phyloP scores from a whole-genome alignment of 78 protist species.

The Protostelium mycophagum region DNA sequence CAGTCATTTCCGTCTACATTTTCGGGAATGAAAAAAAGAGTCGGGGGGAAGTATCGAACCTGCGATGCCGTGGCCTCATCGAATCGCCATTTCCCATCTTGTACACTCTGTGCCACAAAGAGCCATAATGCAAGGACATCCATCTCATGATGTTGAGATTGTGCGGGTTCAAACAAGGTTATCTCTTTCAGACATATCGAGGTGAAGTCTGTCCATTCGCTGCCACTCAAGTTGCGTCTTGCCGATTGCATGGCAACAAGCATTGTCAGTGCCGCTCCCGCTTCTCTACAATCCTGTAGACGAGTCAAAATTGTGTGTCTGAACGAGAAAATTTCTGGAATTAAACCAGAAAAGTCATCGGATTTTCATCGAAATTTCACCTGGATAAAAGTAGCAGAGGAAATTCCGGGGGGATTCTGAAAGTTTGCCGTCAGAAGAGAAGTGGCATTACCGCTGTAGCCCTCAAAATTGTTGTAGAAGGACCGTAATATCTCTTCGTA shows the following conservation, averaged over 20 bases:
- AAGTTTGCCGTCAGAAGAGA: background rate
- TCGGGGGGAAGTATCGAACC: too few relatives aligned
- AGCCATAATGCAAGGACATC: background rate
- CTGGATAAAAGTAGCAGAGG: background rate
- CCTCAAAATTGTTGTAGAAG: background rate
- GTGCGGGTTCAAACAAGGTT: background rate
- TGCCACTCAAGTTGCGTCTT: background rate
- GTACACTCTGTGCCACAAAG: background rate
- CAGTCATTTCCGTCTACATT: background rate
- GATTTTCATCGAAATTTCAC: background rate
- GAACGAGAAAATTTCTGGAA: too few relatives aligned
- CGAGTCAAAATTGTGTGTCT: too few relatives aligned
- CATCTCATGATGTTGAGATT: background rate
- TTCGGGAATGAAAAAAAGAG: too few relatives aligned
- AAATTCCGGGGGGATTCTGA: background rate
- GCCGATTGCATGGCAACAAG: background rate
- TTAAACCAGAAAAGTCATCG: background rate
- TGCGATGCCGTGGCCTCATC: background rate
- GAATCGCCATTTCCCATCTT: background rate
- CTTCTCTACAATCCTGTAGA: background rate
- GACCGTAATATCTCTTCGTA: background rate
- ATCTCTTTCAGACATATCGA: background rate
- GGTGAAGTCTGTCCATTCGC: background rate
- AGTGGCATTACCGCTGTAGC: background rate
- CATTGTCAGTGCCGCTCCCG: background rate